phyloP scores from a whole-genome alignment of 345 rosid species.

The Eutrema japonicum region DNA sequence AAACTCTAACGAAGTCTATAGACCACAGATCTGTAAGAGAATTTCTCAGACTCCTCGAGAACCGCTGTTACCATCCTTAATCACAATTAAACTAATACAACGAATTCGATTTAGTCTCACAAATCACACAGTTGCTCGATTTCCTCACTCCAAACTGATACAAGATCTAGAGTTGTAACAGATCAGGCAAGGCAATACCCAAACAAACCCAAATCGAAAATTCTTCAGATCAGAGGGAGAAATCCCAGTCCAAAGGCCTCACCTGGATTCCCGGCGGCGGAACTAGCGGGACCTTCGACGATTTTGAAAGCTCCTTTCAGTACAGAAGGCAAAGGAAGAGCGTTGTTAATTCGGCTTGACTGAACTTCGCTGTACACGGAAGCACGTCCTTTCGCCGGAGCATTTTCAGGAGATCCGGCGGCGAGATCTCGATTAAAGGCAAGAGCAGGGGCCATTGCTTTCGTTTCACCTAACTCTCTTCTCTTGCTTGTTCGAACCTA shows the following conservation, averaged over 20 bases:
- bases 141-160: background rate
- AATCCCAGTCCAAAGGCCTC: background rate
- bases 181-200: constrained; percentile 25
- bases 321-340: constrained; percentile 85
- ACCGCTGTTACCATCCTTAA: background rate
- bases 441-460: constrained; percentile 67
- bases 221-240: constrained; percentile 7
- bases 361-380: constrained; percentile 91
- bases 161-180: constrained; percentile 34
- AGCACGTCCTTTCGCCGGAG: constrained; percentile 59
- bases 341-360: constrained; percentile 70
- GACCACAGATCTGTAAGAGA: constrained; percentile 24
- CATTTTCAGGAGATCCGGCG: constrained; percentile 41
- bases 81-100: background rate
- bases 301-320: constrained; percentile 64
- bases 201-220: constrained; percentile 22
- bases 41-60: background rate
- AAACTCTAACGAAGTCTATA: background rate
- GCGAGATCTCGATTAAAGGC: constrained; percentile 49
- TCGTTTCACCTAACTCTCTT: constrained; percentile 41
- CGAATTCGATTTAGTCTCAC: background rate
- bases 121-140: background rate
- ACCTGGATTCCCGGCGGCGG: constrained; percentile 98
- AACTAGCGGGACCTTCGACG: constrained; percentile 87
- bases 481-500: background rate